Evolutionary conservation across 306 rosid species (phyloP).

Genomic region (Trifolium repens): DNA sequence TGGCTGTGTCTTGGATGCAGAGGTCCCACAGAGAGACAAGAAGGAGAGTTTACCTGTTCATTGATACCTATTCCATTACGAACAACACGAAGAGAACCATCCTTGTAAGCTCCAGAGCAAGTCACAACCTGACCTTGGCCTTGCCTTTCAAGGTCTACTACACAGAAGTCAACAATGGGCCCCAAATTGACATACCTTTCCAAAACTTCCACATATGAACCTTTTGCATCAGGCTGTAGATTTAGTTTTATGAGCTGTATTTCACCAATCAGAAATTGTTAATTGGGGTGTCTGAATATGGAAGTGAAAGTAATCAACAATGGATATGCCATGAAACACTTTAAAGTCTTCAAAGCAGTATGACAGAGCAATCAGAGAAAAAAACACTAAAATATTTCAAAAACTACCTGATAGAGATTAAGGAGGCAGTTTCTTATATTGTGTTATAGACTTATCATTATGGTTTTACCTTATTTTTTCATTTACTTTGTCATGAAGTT

Average conservation of each 20-base stretch:
- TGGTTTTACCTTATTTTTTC: slow-evolving; percentile 1
- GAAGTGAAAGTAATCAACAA: slow-evolving; percentile 13
- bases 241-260: slow-evolving; percentile 90
- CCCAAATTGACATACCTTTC: slow-evolving; percentile 97
- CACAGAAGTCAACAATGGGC: slow-evolving; percentile 96
- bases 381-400: not conserved
- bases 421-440: not conserved
- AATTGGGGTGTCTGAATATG: slow-evolving; percentile 36
- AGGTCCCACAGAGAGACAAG: not conserved
- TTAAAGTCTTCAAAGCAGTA: slow-evolving; percentile 27
- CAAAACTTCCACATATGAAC: slow-evolving; percentile 89
- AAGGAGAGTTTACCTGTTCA: slow-evolving; percentile 76
- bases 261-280: slow-evolving; percentile 49
- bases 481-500: slow-evolving; percentile 15
- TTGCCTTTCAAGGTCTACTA: slow-evolving; percentile 99
- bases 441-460: not conserved
- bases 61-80: slow-evolving; percentile 94
- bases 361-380: slow-evolving; percentile 22
- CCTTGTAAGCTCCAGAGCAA: slow-evolving; percentile 98
- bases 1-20: not conserved
- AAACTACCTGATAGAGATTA: slow-evolving; percentile 11
- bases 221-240: slow-evolving; percentile 87
- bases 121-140: slow-evolving; percentile 99
- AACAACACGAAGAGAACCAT: slow-evolving; percentile 97
- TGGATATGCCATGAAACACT: slow-evolving; percentile 12